Evolutionary conservation across 2,329 filamentous ascomycete species (phyloP), one percentile per base, ranked within the genome.

Genomic region (Trichothecium sympodiale): DNA sequence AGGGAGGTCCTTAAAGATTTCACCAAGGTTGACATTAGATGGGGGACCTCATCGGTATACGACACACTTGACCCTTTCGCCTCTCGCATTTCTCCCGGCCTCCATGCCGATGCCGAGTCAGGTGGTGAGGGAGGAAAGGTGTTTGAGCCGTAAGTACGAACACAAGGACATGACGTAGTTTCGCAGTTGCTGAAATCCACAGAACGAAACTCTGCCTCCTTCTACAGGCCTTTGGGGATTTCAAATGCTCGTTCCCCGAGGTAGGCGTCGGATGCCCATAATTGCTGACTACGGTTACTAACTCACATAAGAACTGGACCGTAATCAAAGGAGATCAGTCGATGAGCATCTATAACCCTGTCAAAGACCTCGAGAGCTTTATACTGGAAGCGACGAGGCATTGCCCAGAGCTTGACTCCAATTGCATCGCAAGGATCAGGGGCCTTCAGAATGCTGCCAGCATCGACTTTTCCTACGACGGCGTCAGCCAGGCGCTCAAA

Each of bases 401-500:
- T 26, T 87, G 80, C 46, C 38, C 52, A 2, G 43, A 54, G 2
- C 47, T 51, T 8, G 62, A 71, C 41, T 36, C 54, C 2, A 49
- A 58, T 14, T 87, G 83, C 52, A 53, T 59, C 14, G 48, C 61
- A 2, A 59, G 65, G 25, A 57, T 71, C 2, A 53, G 62, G 13
- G 51, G 49, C 28, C 51, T 71, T 10, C 50, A 56, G 35, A 60
- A 61, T 2, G 81, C 80, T 7, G 68, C 72, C 38, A 75, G 74
- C 15, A 49, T 94, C 8, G 87, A 94, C 53, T 63, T 94, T 31
- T 83, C 88, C 39, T 89, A 78, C 53, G 81, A 89, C 50, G 48
- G 72, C 17, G 74, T 74, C 38, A 77, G 79, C 2, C 71, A 80
- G 44, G 64, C 73, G 2, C 55, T 89, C 17, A 75, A 74, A 31